Percentiles rank a stretch among this genome's conserved stretches.
phyloP scores from a whole-genome alignment of 2,329 filamentous ascomycete genomes.

The Cadophora sp. region DNA sequence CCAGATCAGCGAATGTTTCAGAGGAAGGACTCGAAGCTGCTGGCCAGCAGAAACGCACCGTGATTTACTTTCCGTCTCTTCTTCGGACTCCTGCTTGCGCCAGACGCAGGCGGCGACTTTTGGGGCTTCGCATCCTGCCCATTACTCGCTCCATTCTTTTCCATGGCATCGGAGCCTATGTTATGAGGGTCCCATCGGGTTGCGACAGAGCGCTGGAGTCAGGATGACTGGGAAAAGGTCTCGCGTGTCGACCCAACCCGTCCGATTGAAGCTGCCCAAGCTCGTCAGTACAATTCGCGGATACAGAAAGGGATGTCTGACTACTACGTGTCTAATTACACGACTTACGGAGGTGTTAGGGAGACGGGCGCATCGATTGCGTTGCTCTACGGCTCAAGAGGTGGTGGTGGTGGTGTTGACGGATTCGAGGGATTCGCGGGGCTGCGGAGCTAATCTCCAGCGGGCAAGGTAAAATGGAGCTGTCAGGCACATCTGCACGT shows the following conservation, averaged over 20 bases:
- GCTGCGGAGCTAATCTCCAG: conserved; percentile 18
- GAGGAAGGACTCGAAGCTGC: conserved; percentile 35
- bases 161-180: conserved; percentile 46
- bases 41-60: conserved; percentile 61
- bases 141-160: conserved; percentile 45
- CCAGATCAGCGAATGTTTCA: conserved; percentile 43
- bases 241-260: conserved; percentile 15
- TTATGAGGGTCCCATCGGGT: conserved; percentile 44
- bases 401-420: conserved; percentile 16
- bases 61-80: conserved; percentile 91
- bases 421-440: conserved; percentile 19
- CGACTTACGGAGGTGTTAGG: conserved; percentile 5
- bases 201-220: conserved; percentile 38
- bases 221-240: conserved; percentile 23
- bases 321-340: conserved; percentile 22
- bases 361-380: conserved; percentile 27
- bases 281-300: conserved; percentile 24
- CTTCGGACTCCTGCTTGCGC: conserved; percentile 66
- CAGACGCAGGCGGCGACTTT: conserved; percentile 42
- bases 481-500: conserved; percentile 27
- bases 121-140: conserved; percentile 43
- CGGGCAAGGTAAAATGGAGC: conserved; percentile 3
- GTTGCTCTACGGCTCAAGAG: conserved; percentile 16
- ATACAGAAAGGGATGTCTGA: conserved; percentile 10
- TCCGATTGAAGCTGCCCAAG: conserved; percentile 26